Evolutionary conservation across 2,329 filamentous ascomycete species (phyloP), one percentile per base, ranked within the genome.

Genomic region (Nemania sp.): DNA sequence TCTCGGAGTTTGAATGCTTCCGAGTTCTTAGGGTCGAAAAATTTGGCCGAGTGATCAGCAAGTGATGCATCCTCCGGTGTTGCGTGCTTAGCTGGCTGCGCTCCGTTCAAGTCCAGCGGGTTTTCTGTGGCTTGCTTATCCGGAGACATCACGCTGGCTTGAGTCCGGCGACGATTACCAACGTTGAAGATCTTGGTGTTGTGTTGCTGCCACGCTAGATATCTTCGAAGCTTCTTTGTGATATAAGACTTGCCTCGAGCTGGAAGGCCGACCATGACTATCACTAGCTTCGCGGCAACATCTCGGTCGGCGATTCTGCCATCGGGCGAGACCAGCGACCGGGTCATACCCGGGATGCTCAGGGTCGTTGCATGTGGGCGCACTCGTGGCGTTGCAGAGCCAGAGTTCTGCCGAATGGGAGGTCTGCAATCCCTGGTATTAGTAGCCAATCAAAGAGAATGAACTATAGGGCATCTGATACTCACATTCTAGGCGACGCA

Each of bases 201-300:
- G 73, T 99, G 93, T 69, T 99, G 94, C 67, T 97, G 86, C 94
- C 94, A 99, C 44, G 95, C 93, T 45, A 99, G 77, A 70, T 97
- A 99, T 57, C 94, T 84, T 54, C 94, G 89, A 59, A 99, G 83
- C 76, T 99, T 99, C 79, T 97, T 97, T 57, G 94, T 97, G 66
- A 99, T 96, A 74, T 99, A 99, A 50, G 92, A 97, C 76, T 99
- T 99, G 69, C 94, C 94, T 66, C 94, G 82, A 8, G 94, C 94
- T 2, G 94, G 94, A 65, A 99, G 77, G 60, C 94, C 94, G 56
- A 99, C 94, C 94, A 99, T 99, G 70, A 99, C 86, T 66, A 99
- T 96, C 68, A 97, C 91, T 58, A 99, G 80, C 78, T 99, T 99
- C 34, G 94, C 89, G 44, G 92, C 94, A 44, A 99, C 89, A 80